A percentile compares a stretch with the other conserved stretches of the same genome.
Conservation (phyloP, 768 basidiomycete genomes). For the Russula sp. region DNA sequence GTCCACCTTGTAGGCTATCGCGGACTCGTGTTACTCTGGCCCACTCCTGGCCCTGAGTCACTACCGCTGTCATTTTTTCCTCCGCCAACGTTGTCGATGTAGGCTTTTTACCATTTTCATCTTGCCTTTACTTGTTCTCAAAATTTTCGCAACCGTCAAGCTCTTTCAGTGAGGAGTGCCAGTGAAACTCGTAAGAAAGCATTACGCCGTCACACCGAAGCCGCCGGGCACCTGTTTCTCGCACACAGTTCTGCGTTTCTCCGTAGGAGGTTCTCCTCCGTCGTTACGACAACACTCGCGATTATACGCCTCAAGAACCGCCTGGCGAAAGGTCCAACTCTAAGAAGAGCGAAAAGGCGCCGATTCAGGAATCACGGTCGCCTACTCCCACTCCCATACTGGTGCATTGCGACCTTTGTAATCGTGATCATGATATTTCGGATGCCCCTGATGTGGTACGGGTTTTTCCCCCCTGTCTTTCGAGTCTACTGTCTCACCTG, state of each 20-base stretch:
- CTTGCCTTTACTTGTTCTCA: background rate
- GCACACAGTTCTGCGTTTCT: background rate
- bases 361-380: background rate
- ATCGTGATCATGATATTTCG: background rate
- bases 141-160: background rate
- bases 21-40: slow-evolving; percentile 32
- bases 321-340: background rate
- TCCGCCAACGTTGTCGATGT: slow-evolving; percentile 2
- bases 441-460: slow-evolving; percentile 20
- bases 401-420: background rate
- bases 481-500: background rate
- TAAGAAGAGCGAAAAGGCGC: background rate
- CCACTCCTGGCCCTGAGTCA: slow-evolving; percentile 30
- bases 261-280: background rate
- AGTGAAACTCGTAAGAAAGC: background rate
- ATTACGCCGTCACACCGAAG: slow-evolving; percentile 14
- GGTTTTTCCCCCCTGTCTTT: background rate
- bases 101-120: background rate
- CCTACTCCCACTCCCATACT: background rate
- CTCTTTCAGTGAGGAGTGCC: background rate
- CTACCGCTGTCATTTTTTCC: slow-evolving; percentile 24
- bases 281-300: background rate
- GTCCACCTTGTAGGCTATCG: slow-evolving; percentile 28
- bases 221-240: background rate
- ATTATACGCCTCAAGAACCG: slow-evolving; percentile 10